phyloP scores from a whole-genome alignment of 352 stramenopile genomes.

The Pythium biforme region DNA sequence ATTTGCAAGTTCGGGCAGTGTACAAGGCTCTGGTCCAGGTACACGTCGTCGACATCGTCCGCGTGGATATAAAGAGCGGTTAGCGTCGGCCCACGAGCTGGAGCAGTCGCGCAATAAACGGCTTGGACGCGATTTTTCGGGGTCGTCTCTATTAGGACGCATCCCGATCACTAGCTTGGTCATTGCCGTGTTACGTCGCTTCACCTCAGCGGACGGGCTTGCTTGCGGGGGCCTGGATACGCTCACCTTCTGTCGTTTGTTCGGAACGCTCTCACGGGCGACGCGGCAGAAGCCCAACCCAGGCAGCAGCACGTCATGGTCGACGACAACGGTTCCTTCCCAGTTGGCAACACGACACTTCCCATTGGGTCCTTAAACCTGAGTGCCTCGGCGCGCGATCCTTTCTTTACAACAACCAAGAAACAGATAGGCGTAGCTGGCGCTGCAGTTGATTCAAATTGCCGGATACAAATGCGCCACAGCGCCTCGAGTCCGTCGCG shows the following conservation, averaged over 20 bases:
- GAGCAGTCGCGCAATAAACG: neutral
- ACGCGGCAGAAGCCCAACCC: slow-evolving; percentile 9
- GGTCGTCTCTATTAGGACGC: neutral
- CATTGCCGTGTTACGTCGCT: neutral
- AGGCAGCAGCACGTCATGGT: neutral
- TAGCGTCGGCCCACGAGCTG: slow-evolving; percentile 3
- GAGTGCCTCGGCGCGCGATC: neutral
- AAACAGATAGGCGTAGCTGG: neutral
- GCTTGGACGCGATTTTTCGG: neutral
- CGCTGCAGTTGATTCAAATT: neutral
- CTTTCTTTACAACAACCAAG: neutral
- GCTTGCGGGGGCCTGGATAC: neutral
- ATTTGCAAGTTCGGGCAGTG: slow-evolving; percentile 7
- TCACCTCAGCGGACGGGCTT: neutral
- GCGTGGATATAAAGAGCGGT: neutral
- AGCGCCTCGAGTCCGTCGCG: neutral
- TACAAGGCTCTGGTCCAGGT: neutral
- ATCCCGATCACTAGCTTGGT: slow-evolving; percentile 2
- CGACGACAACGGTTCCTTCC: neutral
- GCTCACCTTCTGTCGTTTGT: slow-evolving; percentile 3
- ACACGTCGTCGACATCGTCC: neutral
- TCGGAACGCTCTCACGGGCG: neutral
- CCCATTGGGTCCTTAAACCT: neutral
- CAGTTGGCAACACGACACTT: slow-evolving; percentile 5
- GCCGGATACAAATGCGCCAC: neutral